phyloP scores from a whole-genome alignment of 2,329 filamentous ascomycete genomes.

The Cytospora schulzeri region DNA sequence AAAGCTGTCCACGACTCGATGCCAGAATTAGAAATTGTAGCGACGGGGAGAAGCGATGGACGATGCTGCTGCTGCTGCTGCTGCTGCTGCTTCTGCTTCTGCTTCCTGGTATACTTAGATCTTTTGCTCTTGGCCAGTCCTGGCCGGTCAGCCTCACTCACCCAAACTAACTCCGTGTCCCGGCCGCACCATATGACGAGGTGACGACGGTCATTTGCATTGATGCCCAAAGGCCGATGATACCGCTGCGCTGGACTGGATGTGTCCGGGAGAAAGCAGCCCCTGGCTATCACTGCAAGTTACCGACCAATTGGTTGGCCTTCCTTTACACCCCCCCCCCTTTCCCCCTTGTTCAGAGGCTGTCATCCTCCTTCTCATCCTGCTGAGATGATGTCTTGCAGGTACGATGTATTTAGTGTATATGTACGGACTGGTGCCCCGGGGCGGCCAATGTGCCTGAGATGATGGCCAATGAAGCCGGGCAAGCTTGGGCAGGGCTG shows the following conservation, averaged over 20 bases:
- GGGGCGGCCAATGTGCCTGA: slow-evolving; percentile 8
- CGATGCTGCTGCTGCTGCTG: too few species aligned
- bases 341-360: not conserved
- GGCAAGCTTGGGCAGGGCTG: slow-evolving; percentile 20
- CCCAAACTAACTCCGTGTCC: not conserved
- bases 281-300: not conserved
- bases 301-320: slow-evolving; percentile 5
- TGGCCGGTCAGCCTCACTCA: slow-evolving; percentile 22
- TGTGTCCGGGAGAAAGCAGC: slow-evolving; percentile 12
- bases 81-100: too few species aligned
- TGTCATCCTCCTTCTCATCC: slow-evolving; percentile 10
- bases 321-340: not conserved
- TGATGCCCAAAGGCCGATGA: slow-evolving; percentile 27
- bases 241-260: slow-evolving; percentile 14
- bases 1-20: too few species aligned
- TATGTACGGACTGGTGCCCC: not conserved
- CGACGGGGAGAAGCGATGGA: not conserved
- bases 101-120: not conserved
- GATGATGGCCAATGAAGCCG: slow-evolving; percentile 11
- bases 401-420: not conserved
- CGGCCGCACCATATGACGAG: slow-evolving; percentile 11
- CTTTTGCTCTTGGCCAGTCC: slow-evolving; percentile 16
- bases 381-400: slow-evolving; percentile 21
- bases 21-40: not conserved
- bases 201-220: slow-evolving; percentile 20